phyloP scores from a whole-genome alignment of 306 rosid species.

The Morella rubra region DNA sequence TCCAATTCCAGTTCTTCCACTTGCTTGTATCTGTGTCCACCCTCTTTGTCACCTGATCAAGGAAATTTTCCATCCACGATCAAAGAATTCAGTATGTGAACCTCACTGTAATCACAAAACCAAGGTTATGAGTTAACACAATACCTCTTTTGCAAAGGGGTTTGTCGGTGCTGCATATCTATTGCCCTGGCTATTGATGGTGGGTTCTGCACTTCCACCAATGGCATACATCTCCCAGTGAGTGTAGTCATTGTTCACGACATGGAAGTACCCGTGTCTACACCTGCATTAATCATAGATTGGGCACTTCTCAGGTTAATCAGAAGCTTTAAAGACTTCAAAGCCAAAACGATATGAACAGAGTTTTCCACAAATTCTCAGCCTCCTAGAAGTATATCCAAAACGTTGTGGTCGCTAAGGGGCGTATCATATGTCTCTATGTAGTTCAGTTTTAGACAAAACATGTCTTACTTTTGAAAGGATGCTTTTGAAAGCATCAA shows the following conservation, averaged over 20 bases:
- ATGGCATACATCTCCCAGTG: constrained; percentile 99
- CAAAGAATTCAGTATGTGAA: constrained; percentile 3
- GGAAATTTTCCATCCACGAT: constrained; percentile 11
- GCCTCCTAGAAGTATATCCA: not conserved
- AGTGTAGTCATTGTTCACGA: constrained; percentile 98
- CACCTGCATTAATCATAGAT: constrained; percentile 58
- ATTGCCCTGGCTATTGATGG: constrained; percentile 98
- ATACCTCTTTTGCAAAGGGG: constrained; percentile 93
- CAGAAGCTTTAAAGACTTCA: constrained; percentile 7
- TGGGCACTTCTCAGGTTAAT: constrained; percentile 25
- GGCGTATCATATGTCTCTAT: too few species aligned
- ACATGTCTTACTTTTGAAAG: too few species aligned
- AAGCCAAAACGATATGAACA: not conserved
- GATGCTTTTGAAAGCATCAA: too few species aligned
- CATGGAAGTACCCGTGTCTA: constrained; percentile 96
- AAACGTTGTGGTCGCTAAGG: too few species aligned
- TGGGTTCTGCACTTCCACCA: constrained; percentile 94
- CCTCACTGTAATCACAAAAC: constrained; percentile 13
- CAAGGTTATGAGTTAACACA: constrained; percentile 2
- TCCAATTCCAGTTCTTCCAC: constrained; percentile 96
- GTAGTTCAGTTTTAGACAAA: too few species aligned
- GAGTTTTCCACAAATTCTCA: constrained; percentile 4
- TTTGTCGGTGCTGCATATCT: constrained; percentile 87
- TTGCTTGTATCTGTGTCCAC: constrained; percentile 64
- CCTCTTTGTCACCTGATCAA: constrained; percentile 81